Evolutionary conservation across 805 yeast species (phyloP).

Genomic region (Torulaspora gathmanii): DNA sequence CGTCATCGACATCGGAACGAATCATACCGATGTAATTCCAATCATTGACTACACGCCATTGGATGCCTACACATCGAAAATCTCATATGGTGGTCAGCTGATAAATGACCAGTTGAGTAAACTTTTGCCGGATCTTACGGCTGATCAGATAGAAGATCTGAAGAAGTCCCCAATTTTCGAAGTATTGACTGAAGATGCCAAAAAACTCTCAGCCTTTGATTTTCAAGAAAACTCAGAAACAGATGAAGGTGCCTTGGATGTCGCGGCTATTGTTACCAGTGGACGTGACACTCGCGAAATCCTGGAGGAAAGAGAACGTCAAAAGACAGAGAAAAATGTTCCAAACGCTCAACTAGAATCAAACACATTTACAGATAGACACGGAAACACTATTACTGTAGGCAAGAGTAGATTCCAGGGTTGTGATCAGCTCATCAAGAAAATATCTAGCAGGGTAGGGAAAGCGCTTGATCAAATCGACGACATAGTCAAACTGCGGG

Average conservation of each 20-base stretch:
- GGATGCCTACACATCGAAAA: conserved; percentile 47
- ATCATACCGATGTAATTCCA: conserved; percentile 72
- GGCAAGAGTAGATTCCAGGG: conserved; percentile 92
- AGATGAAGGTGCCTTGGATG: conserved; percentile 76
- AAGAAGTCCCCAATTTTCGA: conserved; percentile 75
- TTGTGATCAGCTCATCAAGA: conserved; percentile 51
- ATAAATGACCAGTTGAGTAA: conserved; percentile 53
- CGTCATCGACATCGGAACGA: conserved; percentile 76
- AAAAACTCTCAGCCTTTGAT: conserved; percentile 57
- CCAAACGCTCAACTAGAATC: conserved; percentile 66
- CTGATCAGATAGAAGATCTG: conserved; percentile 62
- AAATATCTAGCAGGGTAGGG: conserved; percentile 52
- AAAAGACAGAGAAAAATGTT: conserved; percentile 31
- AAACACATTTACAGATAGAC: conserved; percentile 63
- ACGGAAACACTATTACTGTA: conserved; percentile 54
- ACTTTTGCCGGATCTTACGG: conserved; percentile 54
- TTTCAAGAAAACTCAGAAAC: conserved; percentile 43
- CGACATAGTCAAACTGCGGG: conserved; percentile 69
- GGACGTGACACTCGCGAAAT: conserved; percentile 64
- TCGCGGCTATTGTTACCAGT: conserved; percentile 82
- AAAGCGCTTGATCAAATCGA: conserved; percentile 51
- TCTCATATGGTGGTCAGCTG: conserved; percentile 57
- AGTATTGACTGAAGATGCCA: conserved; percentile 65
- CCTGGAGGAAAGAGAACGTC: conserved; percentile 57
- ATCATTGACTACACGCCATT: conserved; percentile 67